A percentile compares a stretch with the other conserved stretches of the same genome.
Conservation (phyloP, 257 asterid genomes). For the Leonotis leonurus region DNA sequence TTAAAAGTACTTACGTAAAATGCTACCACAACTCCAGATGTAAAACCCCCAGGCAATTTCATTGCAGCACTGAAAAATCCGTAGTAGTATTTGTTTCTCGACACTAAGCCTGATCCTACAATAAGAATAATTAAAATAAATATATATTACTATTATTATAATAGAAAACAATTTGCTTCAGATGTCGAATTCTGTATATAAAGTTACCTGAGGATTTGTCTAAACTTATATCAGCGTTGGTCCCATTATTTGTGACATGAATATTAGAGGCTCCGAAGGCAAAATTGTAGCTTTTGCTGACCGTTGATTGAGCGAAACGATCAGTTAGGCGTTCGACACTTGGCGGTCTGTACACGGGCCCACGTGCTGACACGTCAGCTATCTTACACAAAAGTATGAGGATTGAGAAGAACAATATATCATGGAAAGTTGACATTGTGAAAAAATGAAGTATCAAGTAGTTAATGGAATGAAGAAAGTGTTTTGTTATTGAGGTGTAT, state of each 20-base stretch:
- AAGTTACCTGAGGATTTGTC: constrained; percentile 55
- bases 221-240: constrained; percentile 44
- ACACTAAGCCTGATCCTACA: constrained; percentile 64
- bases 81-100: constrained; percentile 59
- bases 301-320: constrained; percentile 27
- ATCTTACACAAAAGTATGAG: constrained; percentile 20
- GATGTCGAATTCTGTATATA: not conserved
- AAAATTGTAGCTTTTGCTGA: constrained; percentile 38
- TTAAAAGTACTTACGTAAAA: constrained; percentile 48
- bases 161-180: not conserved
- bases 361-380: constrained; percentile 32
- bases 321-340: constrained; percentile 41
- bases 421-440: constrained; percentile 21
- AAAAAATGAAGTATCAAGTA: too few species aligned
- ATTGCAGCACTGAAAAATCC: constrained; percentile 80
- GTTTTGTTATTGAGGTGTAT: constrained; percentile 18
- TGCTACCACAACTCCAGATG: constrained; percentile 83
- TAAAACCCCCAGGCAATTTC: constrained; percentile 76
- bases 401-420: constrained; percentile 10
- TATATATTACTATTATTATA: not conserved
- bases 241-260: constrained; percentile 42
- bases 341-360: constrained; percentile 65
- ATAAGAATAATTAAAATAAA: not conserved
- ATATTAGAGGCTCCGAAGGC: constrained; percentile 49
- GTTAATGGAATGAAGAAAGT: constrained; percentile 4